These are phyloP conservation scores for Leishmania mexicana DNA, from an alignment of 208 protist genomes.

Conservation along the genomic window DNA sequence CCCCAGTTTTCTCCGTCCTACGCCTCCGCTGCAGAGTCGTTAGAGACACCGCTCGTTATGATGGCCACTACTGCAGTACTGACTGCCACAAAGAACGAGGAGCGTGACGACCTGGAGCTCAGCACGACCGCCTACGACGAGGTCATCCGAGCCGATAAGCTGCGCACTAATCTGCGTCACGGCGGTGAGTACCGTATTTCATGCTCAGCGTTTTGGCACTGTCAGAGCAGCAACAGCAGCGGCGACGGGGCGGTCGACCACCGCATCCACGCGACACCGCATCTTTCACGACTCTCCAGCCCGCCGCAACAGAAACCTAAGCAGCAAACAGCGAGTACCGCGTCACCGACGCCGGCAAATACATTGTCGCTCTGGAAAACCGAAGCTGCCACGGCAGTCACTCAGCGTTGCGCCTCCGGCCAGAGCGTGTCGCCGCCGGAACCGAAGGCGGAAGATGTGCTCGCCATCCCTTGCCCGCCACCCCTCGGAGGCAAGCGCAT, in stretches of 20 bases:
- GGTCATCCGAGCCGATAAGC: neutral
- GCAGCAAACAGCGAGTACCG: neutral
- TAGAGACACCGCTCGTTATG: neutral
- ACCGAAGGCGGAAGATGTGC: neutral
- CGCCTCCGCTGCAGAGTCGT: neutral
- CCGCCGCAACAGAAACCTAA: neutral
- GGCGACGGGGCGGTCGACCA: neutral
- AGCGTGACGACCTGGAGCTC: neutral
- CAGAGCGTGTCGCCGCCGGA: neutral
- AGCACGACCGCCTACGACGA: neutral
- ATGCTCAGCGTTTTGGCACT: neutral
- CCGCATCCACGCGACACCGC: neutral
- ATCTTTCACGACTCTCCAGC: neutral
- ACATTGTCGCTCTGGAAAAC: neutral
- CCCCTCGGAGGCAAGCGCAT: neutral
- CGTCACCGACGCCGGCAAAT: neutral
- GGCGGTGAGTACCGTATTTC: neutral
- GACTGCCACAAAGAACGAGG: neutral
- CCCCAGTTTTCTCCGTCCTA: neutral
- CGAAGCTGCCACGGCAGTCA: neutral
- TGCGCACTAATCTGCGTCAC: neutral
- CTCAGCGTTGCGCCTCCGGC: neutral
- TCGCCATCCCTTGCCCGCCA: neutral
- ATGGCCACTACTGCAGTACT: neutral
- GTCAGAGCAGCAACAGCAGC: neutral